Conservation (phyloP, 345 rosid genomes). For the Combretum micranthum region DNA sequence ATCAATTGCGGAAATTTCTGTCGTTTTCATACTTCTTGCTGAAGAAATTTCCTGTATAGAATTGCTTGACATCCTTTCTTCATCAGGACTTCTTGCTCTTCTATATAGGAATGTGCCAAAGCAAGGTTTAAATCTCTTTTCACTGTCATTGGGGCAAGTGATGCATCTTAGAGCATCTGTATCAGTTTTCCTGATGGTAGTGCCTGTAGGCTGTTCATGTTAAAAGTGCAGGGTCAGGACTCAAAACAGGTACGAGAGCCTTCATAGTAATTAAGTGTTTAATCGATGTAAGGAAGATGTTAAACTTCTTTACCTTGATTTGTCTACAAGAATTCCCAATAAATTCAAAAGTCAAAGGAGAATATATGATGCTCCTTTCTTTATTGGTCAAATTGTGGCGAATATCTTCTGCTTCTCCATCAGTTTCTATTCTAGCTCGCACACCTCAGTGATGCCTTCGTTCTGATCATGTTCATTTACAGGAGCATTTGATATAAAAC, state of each 20-base stretch:
- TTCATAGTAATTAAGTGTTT: not conserved
- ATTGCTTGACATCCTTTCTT: conserved; percentile 20
- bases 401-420: conserved; percentile 11
- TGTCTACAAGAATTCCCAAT: conserved; percentile 7
- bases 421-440: conserved; percentile 14
- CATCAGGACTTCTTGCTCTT: no score
- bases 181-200: conserved; percentile 9
- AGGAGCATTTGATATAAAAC: conserved; percentile 3
- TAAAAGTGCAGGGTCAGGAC: conserved; percentile 7
- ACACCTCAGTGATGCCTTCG: conserved; percentile 12
- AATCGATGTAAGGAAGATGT: conserved; percentile 2
- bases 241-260: not conserved
- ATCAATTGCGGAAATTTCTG: conserved; percentile 8
- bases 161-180: conserved; percentile 11
- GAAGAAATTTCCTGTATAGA: conserved; percentile 13
- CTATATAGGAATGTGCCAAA: conserved; percentile 8
- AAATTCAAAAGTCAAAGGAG: conserved; percentile 15
- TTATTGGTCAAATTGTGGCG: not conserved
- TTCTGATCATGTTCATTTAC: conserved; percentile 14
- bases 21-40: conserved; percentile 12
- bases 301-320: conserved; percentile 19
- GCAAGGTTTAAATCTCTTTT: conserved; percentile 13
- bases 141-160: conserved; percentile 7
- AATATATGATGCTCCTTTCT: conserved; percentile 13
- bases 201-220: conserved; percentile 20